A percentile compares a stretch with the other conserved stretches of the same genome.
Conservation (phyloP, 1,139 yeast genomes). For the Debaryomyces coudertii region DNA sequence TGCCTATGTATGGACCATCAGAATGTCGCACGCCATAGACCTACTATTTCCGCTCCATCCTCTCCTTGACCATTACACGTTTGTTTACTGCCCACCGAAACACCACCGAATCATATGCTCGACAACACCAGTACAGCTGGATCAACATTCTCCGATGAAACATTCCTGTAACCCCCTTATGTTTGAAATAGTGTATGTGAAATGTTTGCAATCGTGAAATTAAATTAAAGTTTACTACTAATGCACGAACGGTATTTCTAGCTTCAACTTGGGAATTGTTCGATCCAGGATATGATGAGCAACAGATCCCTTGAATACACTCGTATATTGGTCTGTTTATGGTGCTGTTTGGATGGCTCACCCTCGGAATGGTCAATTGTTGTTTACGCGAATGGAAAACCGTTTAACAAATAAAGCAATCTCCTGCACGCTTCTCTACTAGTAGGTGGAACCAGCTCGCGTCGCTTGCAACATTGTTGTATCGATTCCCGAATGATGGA, state of each 20-base stretch:
- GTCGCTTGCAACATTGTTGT: conserved; percentile 8
- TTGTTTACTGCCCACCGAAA: too few species aligned
- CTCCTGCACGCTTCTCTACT: conserved; percentile 3
- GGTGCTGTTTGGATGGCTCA: not conserved
- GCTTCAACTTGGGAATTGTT: not conserved
- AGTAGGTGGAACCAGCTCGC: conserved; percentile 7
- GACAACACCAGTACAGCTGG: not conserved
- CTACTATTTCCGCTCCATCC: too few species aligned
- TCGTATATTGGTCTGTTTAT: not conserved
- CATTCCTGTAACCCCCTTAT: not conserved
- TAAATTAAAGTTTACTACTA: not conserved
- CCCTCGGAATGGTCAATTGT: conserved; percentile 7
- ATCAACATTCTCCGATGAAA: not conserved
- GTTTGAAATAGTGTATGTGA: not conserved
- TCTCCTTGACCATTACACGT: too few species aligned
- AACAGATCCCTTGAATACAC: not conserved
- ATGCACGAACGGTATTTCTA: not conserved
- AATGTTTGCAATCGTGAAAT: not conserved
- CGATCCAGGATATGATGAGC: not conserved
- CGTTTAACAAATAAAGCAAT: conserved; percentile 6
- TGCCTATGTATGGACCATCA: too few species aligned
- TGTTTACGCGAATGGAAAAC: conserved; percentile 8
- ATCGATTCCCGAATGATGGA: not conserved
- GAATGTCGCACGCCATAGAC: too few species aligned
- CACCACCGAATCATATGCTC: not conserved